Evolutionary conservation across 192 early-diverging fungal genomes (phyloP), one percentile per base, ranked within the genome.

Genomic region (Podila epicladia): DNA sequence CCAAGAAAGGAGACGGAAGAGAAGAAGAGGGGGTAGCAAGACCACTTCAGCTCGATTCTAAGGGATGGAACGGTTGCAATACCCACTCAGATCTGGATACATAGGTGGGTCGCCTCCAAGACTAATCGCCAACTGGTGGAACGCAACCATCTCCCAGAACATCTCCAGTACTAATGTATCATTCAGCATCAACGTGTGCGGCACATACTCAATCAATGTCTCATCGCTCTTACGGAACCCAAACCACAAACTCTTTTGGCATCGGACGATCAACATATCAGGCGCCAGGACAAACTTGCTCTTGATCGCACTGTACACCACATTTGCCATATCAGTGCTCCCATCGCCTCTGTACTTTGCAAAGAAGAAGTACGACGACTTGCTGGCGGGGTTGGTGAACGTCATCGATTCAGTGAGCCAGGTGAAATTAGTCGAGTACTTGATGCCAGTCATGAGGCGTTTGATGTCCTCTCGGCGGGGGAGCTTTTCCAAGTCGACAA

Each of bases 101-200:
- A 13, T 48, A 9, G 74, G 74, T 1, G 28, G 17, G 2, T 37
- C 15, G 5, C 41, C 29, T 13, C 61, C 51, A 7, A 35, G 20
- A 7, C 26, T 49, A 3, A 78, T 60, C 7, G 75, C 75, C 49
- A 78, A 24, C 58, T 78, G 51, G 8, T 59, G 75, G 41, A 55
- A 78, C 6, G 58, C 58, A 49, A 78, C 29, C 55, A 71, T 38
- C 64, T 78, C 69, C 49, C 45, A 78, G 64, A 32, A 78, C 41
- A 58, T 78, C 22, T 71, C n/a, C 57, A 78, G 12, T 12, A 71
- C 2, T 3, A 55, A 7, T 13, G 68, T 71, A 38, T 78, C 75
- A 19, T 71, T 60, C 17, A 53, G 4, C 4, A 58, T 71, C 58
- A 71, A 13, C 11, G 24, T 51, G 55, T 78, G 75, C 0, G 75